Evolutionary conservation across 2,329 filamentous ascomycete genomes (phyloP).

Genomic region (Fusarium annulatum): DNA sequence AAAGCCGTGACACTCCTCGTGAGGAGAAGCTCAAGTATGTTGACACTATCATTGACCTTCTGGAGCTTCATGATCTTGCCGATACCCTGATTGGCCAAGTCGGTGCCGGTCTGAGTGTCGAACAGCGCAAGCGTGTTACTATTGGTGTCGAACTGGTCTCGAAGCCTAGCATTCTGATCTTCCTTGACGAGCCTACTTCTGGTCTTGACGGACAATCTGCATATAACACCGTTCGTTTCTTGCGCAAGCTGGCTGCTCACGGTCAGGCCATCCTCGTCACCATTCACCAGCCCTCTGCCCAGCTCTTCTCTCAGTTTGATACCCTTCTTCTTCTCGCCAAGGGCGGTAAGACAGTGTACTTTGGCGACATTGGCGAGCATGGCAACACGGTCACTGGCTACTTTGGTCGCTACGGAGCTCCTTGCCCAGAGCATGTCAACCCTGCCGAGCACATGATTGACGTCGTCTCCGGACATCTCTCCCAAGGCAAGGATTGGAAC

Average conservation of each 20-base stretch:
- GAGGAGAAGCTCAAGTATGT: constrained; percentile 81
- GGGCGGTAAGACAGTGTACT: constrained; percentile 74
- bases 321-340: constrained; percentile 71
- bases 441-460: constrained; percentile 82
- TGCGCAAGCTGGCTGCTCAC: constrained; percentile 72
- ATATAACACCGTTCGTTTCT: constrained; percentile 71
- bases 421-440: constrained; percentile 71
- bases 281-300: constrained; percentile 76
- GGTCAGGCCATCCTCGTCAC: constrained; percentile 77
- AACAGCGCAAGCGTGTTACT: constrained; percentile 66
- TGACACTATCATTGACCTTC: constrained; percentile 77
- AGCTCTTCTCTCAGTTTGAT: constrained; percentile 75
- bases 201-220: constrained; percentile 77
- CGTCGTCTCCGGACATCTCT: constrained; percentile 62
- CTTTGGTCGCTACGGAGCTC: constrained; percentile 74
- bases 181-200: constrained; percentile 72
- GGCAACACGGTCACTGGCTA: constrained; percentile 67
- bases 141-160: constrained; percentile 72
- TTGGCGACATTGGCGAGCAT: constrained; percentile 71
- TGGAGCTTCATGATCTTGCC: constrained; percentile 61
- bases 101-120: constrained; percentile 65
- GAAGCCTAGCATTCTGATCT: constrained; percentile 69
- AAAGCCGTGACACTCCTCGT: constrained; percentile 70
- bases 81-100: constrained; percentile 60
- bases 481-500: constrained; percentile 69